These are phyloP conservation scores for Moesziomyces globuligerus DNA, from an alignment of 1,284 basidiomycete species.

Conservation along the genomic window DNA sequence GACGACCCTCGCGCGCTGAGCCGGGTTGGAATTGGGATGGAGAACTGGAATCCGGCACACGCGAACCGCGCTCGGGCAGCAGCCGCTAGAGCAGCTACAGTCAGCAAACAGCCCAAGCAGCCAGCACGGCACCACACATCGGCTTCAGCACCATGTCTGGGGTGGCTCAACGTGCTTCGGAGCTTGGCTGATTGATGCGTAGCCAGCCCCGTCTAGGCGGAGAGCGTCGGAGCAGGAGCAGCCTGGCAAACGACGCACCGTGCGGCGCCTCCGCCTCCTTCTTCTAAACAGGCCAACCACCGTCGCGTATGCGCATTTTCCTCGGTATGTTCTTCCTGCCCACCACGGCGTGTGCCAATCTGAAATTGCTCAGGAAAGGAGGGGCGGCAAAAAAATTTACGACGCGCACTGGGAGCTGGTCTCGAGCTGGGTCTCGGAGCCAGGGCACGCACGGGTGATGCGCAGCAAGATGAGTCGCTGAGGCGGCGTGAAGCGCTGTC, in stretches of 20 bases:
- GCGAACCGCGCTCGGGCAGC: not conserved
- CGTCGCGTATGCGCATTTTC: not conserved
- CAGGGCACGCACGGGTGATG: not conserved
- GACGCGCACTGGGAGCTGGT: not conserved
- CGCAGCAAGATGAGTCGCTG: not conserved
- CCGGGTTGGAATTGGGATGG: constrained; percentile 5
- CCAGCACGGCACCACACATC: too few species aligned
- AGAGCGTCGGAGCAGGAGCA: too few species aligned
- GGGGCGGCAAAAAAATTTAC: not conserved
- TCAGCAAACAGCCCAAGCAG: too few species aligned
- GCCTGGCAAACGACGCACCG: constrained; percentile 2
- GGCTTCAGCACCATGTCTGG: too few species aligned
- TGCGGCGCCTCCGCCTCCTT: not conserved
- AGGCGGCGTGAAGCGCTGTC: too few species aligned
- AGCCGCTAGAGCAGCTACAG: not conserved
- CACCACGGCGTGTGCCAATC: not conserved
- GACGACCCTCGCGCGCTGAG: not conserved
- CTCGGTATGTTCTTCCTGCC: not conserved
- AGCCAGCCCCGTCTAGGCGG: too few species aligned
- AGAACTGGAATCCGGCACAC: constrained; percentile 4
- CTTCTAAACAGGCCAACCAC: not conserved
- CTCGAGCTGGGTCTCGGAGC: not conserved
- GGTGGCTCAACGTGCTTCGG: not conserved
- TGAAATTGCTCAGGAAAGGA: not conserved
- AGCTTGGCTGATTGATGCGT: constrained; percentile 7